Evolutionary conservation across 345 rosid genomes (phyloP).

Genomic region (Trapa bicornis): DNA sequence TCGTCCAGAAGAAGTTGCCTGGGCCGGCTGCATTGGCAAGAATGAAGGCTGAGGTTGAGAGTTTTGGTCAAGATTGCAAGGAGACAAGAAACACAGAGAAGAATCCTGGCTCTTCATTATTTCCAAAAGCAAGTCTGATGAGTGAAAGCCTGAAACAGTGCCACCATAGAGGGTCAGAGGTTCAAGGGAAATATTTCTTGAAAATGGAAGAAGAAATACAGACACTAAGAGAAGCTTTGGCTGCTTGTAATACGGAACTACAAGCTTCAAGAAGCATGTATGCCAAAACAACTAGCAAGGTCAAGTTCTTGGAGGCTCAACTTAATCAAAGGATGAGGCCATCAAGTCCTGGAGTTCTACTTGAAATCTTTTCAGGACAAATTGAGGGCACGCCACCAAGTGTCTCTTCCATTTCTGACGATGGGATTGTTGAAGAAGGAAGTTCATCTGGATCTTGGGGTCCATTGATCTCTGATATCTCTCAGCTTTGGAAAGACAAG

Average conservation of each 20-base stretch:
- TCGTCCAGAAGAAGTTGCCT: conserved; percentile 68
- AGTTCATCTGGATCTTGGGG: conserved; percentile 41
- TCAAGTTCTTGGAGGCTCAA: conserved; percentile 55
- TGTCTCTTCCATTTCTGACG: conserved; percentile 51
- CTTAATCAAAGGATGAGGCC: conserved; percentile 23
- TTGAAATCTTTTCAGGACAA: conserved; percentile 21
- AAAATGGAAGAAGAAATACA: conserved; percentile 69
- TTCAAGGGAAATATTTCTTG: conserved; percentile 27
- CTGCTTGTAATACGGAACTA: conserved; percentile 39
- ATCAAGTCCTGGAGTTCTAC: conserved; percentile 12
- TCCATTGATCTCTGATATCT: conserved; percentile 13
- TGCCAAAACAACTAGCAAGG: conserved; percentile 46
- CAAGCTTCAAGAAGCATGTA: conserved; percentile 49
- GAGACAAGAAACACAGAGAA: conserved; percentile 26
- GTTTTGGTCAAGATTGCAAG: conserved; percentile 30
- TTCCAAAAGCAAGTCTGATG: conserved; percentile 24
- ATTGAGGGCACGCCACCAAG: conserved; percentile 41
- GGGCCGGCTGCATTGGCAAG: conserved; percentile 92
- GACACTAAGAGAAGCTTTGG: conserved; percentile 62
- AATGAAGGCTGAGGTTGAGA: conserved; percentile 69
- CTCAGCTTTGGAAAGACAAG: conserved; percentile 18
- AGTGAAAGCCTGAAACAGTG: conserved; percentile 29
- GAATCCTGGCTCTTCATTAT: conserved; percentile 14
- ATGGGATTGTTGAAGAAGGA: conserved; percentile 59
- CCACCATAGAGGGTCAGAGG: conserved; percentile 33